Evolutionary conservation across 2,329 filamentous ascomycete species (phyloP).

Genomic region (Aspergillus pseudotamarii): DNA sequence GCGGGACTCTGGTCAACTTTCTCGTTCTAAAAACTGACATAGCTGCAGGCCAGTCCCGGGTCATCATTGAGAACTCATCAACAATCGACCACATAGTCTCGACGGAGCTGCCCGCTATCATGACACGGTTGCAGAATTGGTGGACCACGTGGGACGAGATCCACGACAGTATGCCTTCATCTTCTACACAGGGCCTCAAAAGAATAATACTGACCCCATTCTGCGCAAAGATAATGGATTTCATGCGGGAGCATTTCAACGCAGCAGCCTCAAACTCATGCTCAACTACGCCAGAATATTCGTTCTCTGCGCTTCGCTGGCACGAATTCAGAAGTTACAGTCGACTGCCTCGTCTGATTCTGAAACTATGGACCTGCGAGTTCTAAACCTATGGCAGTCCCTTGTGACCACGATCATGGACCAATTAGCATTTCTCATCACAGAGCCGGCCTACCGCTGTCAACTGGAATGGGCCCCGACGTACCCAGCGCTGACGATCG

Average conservation of each 20-base stretch:
- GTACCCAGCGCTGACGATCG: slow-evolving; percentile 38
- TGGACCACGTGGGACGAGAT: slow-evolving; percentile 40
- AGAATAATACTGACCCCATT: neutral
- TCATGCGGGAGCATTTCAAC: slow-evolving; percentile 39
- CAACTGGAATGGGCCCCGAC: slow-evolving; percentile 39
- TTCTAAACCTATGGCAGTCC: slow-evolving; percentile 34
- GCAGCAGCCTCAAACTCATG: slow-evolving; percentile 38
- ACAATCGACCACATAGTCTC: slow-evolving; percentile 29
- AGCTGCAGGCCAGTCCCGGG: slow-evolving; percentile 28
- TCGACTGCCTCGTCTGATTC: slow-evolving; percentile 21
- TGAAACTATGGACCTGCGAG: slow-evolving; percentile 26
- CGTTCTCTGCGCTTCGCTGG: slow-evolving; percentile 34
- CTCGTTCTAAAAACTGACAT: neutral
- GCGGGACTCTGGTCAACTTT: neutral
- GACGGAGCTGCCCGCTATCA: slow-evolving; percentile 34
- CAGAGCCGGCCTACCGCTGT: slow-evolving; percentile 36
- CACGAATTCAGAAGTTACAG: slow-evolving; percentile 39
- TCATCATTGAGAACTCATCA: slow-evolving; percentile 32
- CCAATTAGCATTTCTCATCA: slow-evolving; percentile 35
- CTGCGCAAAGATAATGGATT: slow-evolving; percentile 35
- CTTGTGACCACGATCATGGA: slow-evolving; percentile 38
- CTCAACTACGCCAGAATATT: slow-evolving; percentile 38
- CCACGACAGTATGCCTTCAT: slow-evolving; percentile 30
- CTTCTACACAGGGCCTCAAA: neutral
- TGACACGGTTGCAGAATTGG: slow-evolving; percentile 35